These are phyloP conservation scores for Amesomyces nigricolor DNA, from an alignment of 2,329 filamentous ascomycete species.

Conservation along the genomic window DNA sequence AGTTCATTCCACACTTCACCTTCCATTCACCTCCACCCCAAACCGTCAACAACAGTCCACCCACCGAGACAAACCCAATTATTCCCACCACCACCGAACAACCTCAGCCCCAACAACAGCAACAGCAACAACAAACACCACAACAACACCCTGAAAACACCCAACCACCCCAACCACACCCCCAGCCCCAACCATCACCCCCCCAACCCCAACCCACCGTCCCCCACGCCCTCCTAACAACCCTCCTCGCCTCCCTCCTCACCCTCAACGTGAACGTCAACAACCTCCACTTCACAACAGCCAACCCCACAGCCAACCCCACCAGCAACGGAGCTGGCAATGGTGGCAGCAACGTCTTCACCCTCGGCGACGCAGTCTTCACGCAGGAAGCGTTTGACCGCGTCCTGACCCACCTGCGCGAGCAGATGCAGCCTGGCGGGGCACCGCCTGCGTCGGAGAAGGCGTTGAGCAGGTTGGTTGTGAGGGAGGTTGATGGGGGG, in stretches of 20 bases:
- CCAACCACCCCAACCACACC: background rate
- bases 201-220: background rate
- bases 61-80: background rate
- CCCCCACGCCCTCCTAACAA: constrained; percentile 4
- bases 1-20: constrained; percentile 7
- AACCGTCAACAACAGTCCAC: constrained; percentile 2
- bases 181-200: constrained; percentile 2
- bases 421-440: constrained; percentile 14
- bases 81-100: background rate
- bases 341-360: no score
- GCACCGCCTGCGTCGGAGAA: constrained; percentile 21
- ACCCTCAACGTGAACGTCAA: background rate
- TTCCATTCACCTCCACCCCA: background rate
- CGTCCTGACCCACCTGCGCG: constrained; percentile 19
- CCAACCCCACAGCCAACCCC: no score
- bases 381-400: constrained; percentile 21
- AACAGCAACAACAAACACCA: background rate
- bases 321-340: no score
- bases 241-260: constrained; percentile 11
- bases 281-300: background rate
- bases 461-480: constrained; percentile 18
- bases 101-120: constrained; percentile 4
- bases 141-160: background rate
- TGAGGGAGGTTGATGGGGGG: constrained; percentile 19
- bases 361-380: constrained; percentile 20